Evolutionary conservation across 1,284 basidiomycete species (phyloP).

Genomic region (Schizopora paradoxa): DNA sequence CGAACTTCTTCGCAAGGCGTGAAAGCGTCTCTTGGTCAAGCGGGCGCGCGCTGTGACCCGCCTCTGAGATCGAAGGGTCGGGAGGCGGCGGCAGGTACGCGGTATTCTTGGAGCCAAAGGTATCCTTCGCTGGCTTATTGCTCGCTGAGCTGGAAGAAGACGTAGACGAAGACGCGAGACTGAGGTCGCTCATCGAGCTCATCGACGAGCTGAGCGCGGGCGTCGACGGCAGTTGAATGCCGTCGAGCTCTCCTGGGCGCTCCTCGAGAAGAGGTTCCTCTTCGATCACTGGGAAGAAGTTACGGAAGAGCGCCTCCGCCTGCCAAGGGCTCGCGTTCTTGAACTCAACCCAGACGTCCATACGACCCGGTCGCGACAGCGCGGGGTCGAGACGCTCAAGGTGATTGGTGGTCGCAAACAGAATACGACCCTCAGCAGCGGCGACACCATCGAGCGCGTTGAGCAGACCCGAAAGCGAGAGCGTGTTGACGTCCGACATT

Average conservation of each 20-base stretch:
- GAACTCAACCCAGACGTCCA: slow-evolving; percentile 89
- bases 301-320: slow-evolving; percentile 74
- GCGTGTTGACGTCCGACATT: slow-evolving; percentile 70
- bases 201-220: slow-evolving; percentile 22
- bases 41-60: slow-evolving; percentile 56
- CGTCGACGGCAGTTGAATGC: slow-evolving; percentile 17
- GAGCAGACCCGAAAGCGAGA: slow-evolving; percentile 74
- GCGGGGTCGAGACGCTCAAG: slow-evolving; percentile 80
- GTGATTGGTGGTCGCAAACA: slow-evolving; percentile 86
- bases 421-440: slow-evolving; percentile 73
- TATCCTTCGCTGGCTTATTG: slow-evolving; percentile 26
- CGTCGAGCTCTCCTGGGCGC: slow-evolving; percentile 11
- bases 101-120: slow-evolving; percentile 52
- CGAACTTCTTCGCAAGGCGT: slow-evolving; percentile 64
- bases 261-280: slow-evolving; percentile 31
- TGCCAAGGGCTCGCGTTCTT: slow-evolving; percentile 79
- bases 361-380: slow-evolving; percentile 77
- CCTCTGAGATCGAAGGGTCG: slow-evolving; percentile 51
- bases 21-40: slow-evolving; percentile 58
- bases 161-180: slow-evolving; percentile 15
- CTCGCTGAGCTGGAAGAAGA: slow-evolving; percentile 25
- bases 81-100: slow-evolving; percentile 60
- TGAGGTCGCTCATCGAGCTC: slow-evolving; percentile 11
- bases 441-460: slow-evolving; percentile 86
- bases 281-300: slow-evolving; percentile 77